Conservation (phyloP, 208 protist species). For the Porcisia hertigi region DNA sequence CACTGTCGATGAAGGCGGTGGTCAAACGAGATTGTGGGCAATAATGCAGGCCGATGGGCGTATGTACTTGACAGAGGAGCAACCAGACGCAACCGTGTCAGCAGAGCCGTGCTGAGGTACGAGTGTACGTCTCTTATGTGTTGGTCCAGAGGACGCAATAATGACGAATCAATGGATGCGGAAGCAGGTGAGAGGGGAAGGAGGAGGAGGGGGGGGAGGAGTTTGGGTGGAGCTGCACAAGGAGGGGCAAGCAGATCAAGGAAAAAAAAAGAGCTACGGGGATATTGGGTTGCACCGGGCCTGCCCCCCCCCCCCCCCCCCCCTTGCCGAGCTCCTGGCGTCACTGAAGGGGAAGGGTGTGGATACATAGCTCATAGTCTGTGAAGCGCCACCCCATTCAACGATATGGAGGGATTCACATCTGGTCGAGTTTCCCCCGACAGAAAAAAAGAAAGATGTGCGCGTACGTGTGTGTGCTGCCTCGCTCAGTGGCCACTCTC, state of each 20-base stretch:
- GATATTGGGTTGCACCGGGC: too few species aligned
- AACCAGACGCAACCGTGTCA: background rate
- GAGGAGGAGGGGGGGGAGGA: background rate
- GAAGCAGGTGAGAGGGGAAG: background rate
- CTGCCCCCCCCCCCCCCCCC: too few species aligned
- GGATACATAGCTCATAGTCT: background rate
- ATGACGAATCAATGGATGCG: background rate
- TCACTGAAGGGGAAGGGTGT: background rate
- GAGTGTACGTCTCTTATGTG: background rate
- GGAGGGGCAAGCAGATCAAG: too few species aligned
- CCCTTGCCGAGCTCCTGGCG: background rate
- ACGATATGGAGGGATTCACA: background rate
- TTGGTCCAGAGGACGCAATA: background rate
- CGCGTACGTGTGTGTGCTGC: background rate
- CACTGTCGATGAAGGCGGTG: background rate
- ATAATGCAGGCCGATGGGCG: background rate
- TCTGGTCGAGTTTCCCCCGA: background rate
- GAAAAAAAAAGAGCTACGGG: background rate
- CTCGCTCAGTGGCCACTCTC: background rate
- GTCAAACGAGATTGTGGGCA: background rate
- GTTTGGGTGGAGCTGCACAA: background rate
- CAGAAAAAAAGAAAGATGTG: too few species aligned
- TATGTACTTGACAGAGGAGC: background rate
- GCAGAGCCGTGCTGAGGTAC: background rate
- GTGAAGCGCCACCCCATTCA: background rate